Conservation (phyloP, 768 basidiomycete species). For the Suillus cothurnatus region DNA sequence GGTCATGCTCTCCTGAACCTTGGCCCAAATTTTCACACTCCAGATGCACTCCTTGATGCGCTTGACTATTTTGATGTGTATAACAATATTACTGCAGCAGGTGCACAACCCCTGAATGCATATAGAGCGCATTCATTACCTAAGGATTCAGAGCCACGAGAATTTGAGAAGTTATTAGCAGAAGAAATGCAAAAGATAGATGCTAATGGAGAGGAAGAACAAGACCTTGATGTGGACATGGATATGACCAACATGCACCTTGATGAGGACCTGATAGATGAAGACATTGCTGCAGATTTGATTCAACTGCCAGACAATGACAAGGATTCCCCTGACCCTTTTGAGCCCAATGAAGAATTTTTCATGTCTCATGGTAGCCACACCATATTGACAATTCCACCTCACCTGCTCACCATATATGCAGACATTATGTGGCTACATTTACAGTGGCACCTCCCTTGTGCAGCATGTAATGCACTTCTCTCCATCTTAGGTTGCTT, state of each 20-base stretch:
- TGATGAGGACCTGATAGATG: neutral
- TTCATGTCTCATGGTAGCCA: constrained; percentile 9
- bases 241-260: neutral
- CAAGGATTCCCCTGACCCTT: too few relatives aligned
- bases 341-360: neutral
- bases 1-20: neutral
- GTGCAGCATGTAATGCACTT: constrained; percentile 26
- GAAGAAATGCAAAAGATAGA: neutral
- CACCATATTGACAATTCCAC: neutral
- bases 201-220: neutral
- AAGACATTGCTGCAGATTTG: neutral
- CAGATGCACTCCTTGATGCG: neutral
- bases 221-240: neutral
- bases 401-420: constrained; percentile 26
- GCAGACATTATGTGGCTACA: constrained; percentile 30
- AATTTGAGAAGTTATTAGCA: neutral
- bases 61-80: neutral
- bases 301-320: too few relatives aligned
- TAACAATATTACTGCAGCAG: neutral
- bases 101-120: neutral
- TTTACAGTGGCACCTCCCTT: constrained; percentile 27
- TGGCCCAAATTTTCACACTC: constrained; percentile 8
- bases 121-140: neutral
- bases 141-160: neutral
- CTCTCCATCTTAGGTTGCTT: constrained; percentile 18